Evolutionary conservation across 2,329 filamentous ascomycete species (phyloP).

Genomic region (Alternaria viburni): DNA sequence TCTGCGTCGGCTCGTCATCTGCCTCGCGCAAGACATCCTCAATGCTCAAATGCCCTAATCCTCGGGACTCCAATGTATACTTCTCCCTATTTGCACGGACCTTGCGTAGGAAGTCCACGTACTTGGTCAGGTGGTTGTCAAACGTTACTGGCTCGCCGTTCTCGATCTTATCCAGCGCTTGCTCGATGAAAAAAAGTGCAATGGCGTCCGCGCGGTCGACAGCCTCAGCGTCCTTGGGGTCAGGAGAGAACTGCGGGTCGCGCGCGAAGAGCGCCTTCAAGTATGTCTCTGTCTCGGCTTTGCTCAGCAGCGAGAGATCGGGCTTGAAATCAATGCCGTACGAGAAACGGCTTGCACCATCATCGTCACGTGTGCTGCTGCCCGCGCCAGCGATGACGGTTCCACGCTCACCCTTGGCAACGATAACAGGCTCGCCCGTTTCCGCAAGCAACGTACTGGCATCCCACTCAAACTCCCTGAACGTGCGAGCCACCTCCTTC

Average conservation of each 20-base stretch:
- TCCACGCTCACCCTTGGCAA: constrained; percentile 8
- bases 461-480: constrained; percentile 14
- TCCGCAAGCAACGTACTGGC: constrained; percentile 12
- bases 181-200: constrained; percentile 10
- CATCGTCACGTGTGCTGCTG: constrained; percentile 6
- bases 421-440: constrained; percentile 8
- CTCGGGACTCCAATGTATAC: constrained; percentile 7
- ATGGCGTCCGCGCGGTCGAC: constrained; percentile 9
- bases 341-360: constrained; percentile 10
- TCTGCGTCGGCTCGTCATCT: constrained; percentile 9
- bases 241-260: constrained; percentile 7
- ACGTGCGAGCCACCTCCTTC: constrained; percentile 6
- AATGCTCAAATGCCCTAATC: constrained; percentile 6
- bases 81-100: constrained; percentile 11
- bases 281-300: constrained; percentile 5
- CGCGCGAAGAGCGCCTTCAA: constrained; percentile 4
- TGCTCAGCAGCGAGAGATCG: constrained; percentile 3
- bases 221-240: constrained; percentile 11
- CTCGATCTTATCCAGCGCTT: constrained; percentile 9
- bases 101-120: constrained; percentile 11
- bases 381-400: constrained; percentile 9
- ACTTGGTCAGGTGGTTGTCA: constrained; percentile 12
- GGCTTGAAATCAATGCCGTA: constrained; percentile 15
- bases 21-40: constrained; percentile 11
- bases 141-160: constrained; percentile 3